Percentiles rank a stretch among this genome's conserved stretches.
These are phyloP conservation scores for Candida tammaniensis DNA, from an alignment of 805 yeast genomes.

Conservation along the genomic window DNA sequence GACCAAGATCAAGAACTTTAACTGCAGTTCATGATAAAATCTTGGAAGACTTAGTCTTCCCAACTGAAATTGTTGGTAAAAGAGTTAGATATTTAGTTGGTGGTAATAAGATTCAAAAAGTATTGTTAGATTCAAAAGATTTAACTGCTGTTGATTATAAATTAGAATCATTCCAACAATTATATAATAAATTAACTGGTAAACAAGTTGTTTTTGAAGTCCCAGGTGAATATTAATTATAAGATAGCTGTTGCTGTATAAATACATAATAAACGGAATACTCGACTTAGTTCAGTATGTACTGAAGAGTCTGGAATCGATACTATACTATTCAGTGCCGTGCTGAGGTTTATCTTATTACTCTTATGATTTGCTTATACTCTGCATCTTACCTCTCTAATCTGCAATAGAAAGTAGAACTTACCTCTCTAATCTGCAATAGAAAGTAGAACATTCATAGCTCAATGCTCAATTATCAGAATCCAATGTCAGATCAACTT, in stretches of 20 bases:
- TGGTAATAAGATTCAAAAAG: conserved; percentile 98
- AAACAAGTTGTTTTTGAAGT: conserved; percentile 99
- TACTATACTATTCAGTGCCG: too few relatives aligned
- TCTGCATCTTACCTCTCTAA: too few relatives aligned
- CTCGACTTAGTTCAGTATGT: neutral
- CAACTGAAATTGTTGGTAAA: conserved; percentile 98
- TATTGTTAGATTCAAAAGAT: conserved; percentile 96
- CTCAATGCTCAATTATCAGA: too few relatives aligned
- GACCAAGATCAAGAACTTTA: conserved; percentile 99
- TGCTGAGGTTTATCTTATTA: too few relatives aligned
- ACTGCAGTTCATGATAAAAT: conserved; percentile 98
- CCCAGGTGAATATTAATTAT: conserved; percentile 36
- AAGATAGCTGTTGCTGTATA: conserved; percentile 4
- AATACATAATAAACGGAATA: conserved; percentile 5
- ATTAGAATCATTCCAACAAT: conserved; percentile 98
- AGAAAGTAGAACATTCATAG: too few relatives aligned
- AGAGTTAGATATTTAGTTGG: conserved; percentile 99
- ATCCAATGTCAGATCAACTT: too few relatives aligned
- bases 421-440: too few relatives aligned
- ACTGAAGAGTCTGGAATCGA: too few relatives aligned
- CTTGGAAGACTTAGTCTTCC: conserved; percentile 99
- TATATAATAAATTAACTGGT: conserved; percentile 98
- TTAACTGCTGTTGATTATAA: conserved; percentile 96
- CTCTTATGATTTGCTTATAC: too few relatives aligned
- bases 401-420: too few relatives aligned